phyloP scores from a whole-genome alignment of 768 basidiomycete genomes.

The Macrocybe gigantea region DNA sequence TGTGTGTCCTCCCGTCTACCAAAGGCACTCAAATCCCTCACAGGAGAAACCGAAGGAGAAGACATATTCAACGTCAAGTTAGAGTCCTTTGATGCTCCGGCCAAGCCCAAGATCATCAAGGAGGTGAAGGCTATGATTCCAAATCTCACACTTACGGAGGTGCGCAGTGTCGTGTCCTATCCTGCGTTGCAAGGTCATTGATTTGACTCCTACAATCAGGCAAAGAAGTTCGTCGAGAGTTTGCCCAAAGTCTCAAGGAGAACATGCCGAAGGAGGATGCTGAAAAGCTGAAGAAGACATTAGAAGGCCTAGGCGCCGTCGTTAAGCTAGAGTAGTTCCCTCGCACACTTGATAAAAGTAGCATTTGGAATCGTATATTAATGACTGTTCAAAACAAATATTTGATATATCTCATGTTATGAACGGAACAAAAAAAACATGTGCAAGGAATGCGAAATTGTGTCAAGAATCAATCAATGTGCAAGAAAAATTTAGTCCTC shows the following conservation, averaged over 20 bases:
- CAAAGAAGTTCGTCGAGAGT: constrained; percentile 99
- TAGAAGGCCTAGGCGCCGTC: constrained; percentile 85
- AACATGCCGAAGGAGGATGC: constrained; percentile 95
- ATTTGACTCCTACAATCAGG: constrained; percentile 40
- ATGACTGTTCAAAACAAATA: constrained; percentile 1
- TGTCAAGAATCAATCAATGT: not conserved
- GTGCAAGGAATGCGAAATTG: constrained; percentile 2
- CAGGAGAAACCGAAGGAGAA: constrained; percentile 98
- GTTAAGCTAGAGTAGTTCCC: constrained; percentile 69
- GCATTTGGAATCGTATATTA: too few species aligned
- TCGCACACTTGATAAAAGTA: not conserved
- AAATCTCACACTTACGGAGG: constrained; percentile 95
- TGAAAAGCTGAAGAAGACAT: constrained; percentile 90
- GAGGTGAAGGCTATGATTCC: constrained; percentile 96
- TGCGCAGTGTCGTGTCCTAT: constrained; percentile 33
- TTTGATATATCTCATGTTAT: constrained; percentile 11
- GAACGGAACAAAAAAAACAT: constrained; percentile 5
- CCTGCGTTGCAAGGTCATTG: constrained; percentile 3
- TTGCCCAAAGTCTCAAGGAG: constrained; percentile 93
- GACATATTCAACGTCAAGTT: constrained; percentile 96
- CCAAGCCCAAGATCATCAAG: constrained; percentile 96
- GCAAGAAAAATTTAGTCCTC: constrained; percentile 57
- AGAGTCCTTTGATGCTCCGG: constrained; percentile 85
- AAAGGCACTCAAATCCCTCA: not conserved
- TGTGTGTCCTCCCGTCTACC: not conserved